phyloP scores from a whole-genome alignment of 176 grass and related monocot species.

The barley (Hordeum vulgare) region DNA sequence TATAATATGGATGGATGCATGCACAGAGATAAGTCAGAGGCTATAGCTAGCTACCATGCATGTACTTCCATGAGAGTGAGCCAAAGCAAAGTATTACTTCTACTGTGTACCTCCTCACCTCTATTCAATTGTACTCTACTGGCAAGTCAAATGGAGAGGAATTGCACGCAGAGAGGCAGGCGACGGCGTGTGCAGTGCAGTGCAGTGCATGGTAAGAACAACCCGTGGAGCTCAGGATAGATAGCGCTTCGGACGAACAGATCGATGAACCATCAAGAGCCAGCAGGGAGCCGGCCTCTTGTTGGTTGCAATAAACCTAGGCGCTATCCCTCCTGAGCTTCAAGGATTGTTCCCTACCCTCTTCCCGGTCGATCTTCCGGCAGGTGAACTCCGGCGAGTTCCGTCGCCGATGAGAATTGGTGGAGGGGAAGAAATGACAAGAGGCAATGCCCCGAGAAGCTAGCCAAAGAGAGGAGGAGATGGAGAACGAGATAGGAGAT shows the following conservation, averaged over 20 bases:
- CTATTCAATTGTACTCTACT: background rate
- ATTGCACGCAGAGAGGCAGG: background rate
- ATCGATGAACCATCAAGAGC: constrained; percentile 13
- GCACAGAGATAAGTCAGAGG: background rate
- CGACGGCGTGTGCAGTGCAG: background rate
- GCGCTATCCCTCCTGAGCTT: constrained; percentile 77
- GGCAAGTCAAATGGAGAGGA: background rate
- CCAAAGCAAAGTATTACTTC: background rate
- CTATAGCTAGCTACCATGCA: background rate
- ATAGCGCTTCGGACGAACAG: constrained; percentile 39
- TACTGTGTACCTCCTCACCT: background rate
- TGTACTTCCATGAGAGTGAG: background rate
- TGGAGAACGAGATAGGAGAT: background rate
- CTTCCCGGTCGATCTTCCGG: background rate
- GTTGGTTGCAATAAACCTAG: constrained; percentile 7
- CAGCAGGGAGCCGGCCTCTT: background rate
- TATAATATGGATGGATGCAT: background rate
- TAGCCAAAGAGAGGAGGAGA: background rate
- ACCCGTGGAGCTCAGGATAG: constrained; percentile 63
- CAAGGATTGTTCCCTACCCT: constrained; percentile 42
- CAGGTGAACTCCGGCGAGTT: background rate
- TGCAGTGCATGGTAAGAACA: constrained; percentile 36
- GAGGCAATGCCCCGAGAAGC: background rate
- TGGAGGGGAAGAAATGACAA: background rate
- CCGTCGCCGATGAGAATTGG: background rate